Evolutionary conservation across 805 yeast species (phyloP).

Genomic region (Wickerhamiella spandovensis): DNA sequence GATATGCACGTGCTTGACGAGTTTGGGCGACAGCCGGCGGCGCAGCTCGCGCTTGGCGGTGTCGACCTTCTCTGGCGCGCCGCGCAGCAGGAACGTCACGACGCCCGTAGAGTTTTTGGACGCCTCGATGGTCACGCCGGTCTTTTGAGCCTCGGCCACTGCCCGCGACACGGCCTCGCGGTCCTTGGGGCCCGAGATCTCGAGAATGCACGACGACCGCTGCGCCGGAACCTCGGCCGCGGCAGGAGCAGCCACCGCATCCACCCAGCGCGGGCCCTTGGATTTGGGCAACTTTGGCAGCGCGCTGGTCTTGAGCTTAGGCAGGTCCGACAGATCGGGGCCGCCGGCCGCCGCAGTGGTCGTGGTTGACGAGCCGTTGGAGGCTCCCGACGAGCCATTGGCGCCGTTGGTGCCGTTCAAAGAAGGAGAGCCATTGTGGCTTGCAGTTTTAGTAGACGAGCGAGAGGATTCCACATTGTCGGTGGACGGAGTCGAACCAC

Average conservation of each 20-base stretch:
- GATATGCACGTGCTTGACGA: slow-evolving; percentile 3
- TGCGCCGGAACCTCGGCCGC: not conserved
- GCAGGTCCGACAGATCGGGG: not conserved
- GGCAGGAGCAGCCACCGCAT: not conserved
- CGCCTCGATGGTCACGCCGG: slow-evolving; percentile 10
- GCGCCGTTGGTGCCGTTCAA: not conserved
- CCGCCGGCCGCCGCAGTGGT: not conserved
- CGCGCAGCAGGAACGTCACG: slow-evolving; percentile 14
- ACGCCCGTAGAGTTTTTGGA: slow-evolving; percentile 8
- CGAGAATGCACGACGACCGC: not conserved
- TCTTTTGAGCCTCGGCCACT: slow-evolving; percentile 2
- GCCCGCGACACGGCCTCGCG: not conserved
- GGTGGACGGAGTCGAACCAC: not conserved
- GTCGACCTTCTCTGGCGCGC: slow-evolving; percentile 4
- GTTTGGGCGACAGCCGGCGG: slow-evolving; percentile 9
- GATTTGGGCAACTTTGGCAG: not conserved
- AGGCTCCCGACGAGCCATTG: not conserved
- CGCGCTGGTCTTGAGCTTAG: not conserved
- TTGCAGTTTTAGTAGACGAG: not conserved
- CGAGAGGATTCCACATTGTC: not conserved
- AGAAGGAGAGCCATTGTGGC: not conserved
- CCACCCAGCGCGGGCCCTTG: not conserved
- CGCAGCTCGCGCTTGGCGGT: slow-evolving; percentile 1
- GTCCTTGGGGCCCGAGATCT: not conserved
- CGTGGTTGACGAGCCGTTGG: too few species aligned